A percentile compares a stretch with the other conserved stretches of the same genome.
Conservation (phyloP, 2,329 filamentous ascomycete species). For the Neocatenulostroma microsporum region DNA sequence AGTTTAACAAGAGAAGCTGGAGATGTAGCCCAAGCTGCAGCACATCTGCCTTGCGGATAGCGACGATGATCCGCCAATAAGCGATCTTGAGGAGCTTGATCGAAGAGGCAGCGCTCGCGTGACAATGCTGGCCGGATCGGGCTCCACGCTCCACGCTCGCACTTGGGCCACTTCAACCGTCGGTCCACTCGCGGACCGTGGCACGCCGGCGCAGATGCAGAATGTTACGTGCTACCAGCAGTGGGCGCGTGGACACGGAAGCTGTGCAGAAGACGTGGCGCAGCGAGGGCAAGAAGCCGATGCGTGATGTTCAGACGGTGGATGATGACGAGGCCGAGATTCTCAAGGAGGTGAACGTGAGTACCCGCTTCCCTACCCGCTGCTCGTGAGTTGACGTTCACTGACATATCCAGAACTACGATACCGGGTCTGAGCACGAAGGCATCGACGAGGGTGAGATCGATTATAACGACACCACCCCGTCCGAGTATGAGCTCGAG, state of each 20-base stretch:
- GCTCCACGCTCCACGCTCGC: no score
- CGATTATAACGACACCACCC: conserved; percentile 2
- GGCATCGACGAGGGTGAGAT: conserved; percentile 11
- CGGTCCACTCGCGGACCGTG: no score
- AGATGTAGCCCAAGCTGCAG: conserved; percentile 9
- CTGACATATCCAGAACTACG: no score
- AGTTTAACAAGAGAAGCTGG: conserved; percentile 14
- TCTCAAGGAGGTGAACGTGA: background rate
- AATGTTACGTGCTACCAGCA: no score
- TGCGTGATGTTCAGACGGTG: conserved; percentile 12
- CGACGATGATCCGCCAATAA: background rate
- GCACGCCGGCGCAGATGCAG: no score
- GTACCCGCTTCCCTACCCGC: no score
- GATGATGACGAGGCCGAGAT: background rate
- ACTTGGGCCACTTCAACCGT: no score
- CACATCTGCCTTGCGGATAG: no score
- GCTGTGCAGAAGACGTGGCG: conserved; percentile 26
- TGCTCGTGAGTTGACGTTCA: no score
- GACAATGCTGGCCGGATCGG: no score
- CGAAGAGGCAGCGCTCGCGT: conserved; percentile 2
- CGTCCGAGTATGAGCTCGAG: background rate
- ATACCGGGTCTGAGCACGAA: no score
- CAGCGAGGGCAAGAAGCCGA: conserved; percentile 14
- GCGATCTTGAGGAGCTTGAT: background rate
- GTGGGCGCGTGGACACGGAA: conserved; percentile 16